Percentiles rank a stretch among this genome's conserved stretches.
Conservation (phyloP, 2,329 filamentous ascomycete genomes). For the Colletotrichum limetticola region DNA sequence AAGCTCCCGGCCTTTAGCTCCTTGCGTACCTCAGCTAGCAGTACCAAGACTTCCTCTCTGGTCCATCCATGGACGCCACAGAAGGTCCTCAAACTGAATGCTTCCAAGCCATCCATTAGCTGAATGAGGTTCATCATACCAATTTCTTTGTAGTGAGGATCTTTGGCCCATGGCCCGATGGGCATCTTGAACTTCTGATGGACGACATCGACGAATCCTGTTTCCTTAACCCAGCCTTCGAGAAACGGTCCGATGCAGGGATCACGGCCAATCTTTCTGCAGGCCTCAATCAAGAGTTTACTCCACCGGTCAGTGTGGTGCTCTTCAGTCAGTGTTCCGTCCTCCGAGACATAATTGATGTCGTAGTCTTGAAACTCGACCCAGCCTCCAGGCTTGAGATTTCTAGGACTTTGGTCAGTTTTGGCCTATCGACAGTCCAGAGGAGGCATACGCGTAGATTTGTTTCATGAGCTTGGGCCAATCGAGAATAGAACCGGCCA, state of each 20-base stretch:
- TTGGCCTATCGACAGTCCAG: neutral
- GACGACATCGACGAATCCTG: conserved; percentile 48
- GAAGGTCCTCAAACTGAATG: conserved; percentile 40
- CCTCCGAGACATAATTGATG: conserved; percentile 40
- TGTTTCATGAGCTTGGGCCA: conserved; percentile 63
- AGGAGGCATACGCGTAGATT: conserved; percentile 53
- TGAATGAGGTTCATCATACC: conserved; percentile 37
- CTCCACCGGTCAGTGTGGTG: conserved; percentile 37
- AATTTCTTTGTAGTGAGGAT: conserved; percentile 43
- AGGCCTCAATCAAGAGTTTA: conserved; percentile 18
- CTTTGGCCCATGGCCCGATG: conserved; percentile 49
- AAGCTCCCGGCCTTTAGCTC: conserved; percentile 41
- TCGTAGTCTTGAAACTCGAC: conserved; percentile 48
- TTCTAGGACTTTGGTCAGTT: conserved; percentile 42
- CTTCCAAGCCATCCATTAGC: conserved; percentile 37
- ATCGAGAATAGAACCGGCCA: conserved; percentile 64
- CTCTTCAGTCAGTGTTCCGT: conserved; percentile 39
- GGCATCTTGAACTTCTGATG: conserved; percentile 45
- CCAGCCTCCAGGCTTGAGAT: conserved; percentile 65
- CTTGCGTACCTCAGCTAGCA: conserved; percentile 42
- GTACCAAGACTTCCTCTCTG: conserved; percentile 39
- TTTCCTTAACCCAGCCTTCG: conserved; percentile 44
- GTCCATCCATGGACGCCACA: conserved; percentile 44
- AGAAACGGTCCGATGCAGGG: conserved; percentile 39
- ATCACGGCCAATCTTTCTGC: conserved; percentile 36